Base-by-base conservation (phyloP, 2,329 filamentous ascomycete species). In the Sporothrix mexicana region DNA sequence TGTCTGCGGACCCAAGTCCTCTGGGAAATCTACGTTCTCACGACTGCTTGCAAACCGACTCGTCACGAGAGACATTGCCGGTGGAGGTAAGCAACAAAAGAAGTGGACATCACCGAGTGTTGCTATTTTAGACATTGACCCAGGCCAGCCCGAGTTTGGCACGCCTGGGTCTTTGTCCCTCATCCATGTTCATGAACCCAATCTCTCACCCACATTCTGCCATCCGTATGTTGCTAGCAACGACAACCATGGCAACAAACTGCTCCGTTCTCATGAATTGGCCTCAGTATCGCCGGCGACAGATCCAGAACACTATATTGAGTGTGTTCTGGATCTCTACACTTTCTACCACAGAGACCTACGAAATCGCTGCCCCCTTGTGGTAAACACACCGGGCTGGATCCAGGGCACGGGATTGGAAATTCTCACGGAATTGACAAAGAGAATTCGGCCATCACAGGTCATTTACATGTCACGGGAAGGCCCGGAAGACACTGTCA, bases 321-420 rank as follows among this genome's bases (percentile, higher is more conserved):
- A 87, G 13, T 93, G 91, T 74, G 88, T 87, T 0, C 79, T 85
- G 12, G 89, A 94, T 74, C 84, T 96, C 0, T 85, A 90, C 72
- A 80, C 84, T 0, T 84, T 87, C 53, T 92, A 92, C 78, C 84
- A 82, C 30, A 84, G 83, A 7, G 79, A 78, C 5, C 77, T 85
- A 5, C 79, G 83, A 0, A 80, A 82, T 9, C 73, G 76, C 12
- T 83, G 80, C 13, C 89, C 92, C 0, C 81, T 95, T 0, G 80
- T 95, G 7, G 85, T 95, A 77, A 95, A 95, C 78, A 92, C 91
- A 0, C 89, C 92, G 0, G 91, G 92, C 2, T 94, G 92, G 90
- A 87, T 93, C 30, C 87, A 91, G 73, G 91, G 91, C 0, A 90
- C 91, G 0, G 92, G 92, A 0, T 84, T 93, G 0, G 88, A 91